Evolutionary conservation across 129 eudicot genomes (phyloP), one percentile per base, ranked within the genome.

Genomic region (Centrapalus pauciflorus): DNA sequence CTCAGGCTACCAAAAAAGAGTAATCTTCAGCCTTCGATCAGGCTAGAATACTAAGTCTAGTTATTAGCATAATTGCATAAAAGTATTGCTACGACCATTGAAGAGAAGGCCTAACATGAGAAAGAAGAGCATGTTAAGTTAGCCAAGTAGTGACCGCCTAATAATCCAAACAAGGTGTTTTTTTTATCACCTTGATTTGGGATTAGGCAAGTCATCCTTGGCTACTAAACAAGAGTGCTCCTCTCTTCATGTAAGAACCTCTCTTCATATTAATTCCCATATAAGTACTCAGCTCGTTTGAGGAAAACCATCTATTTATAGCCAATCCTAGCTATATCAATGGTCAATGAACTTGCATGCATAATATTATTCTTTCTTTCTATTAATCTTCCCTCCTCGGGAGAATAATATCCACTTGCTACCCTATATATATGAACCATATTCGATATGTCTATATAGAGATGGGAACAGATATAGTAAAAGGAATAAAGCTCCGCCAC

Each of bases 191-290:
- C 72, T 27, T 43, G 72, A 16, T 13, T n/a, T 55, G 33, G 16
- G 33, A 65, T 55, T 55, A 45, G 66, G 66, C 78, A 73, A 73
- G 66, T 33, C 66, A 73, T 73, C 79, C 79, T 65, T 65, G 79
- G 67, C 67, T 74, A 74, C 67, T 43, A 65, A 74, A 73, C 65
- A 49, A 73, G 75, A 70, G 20, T 55, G 19, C 49, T 62, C 46
- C 51, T 55, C 61, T 55, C 37, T 55, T 26, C 16, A 55, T 55
- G 61, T 55, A 24, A 54, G 34, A 54, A 2, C 34, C 60, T 8
- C 20, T 26, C 60, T 54, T 48, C 25, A 14, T 48, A 17, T 55
- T 55, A 64, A n/a, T n/a, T n/a, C n/a, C n/a, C n/a, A n/a, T n/a
- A n/a, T n/a, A n/a, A n/a, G n/a, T n/a, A n/a, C n/a, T n/a, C n/a